Percentiles rank a stretch among this genome's conserved stretches.
phyloP scores from a whole-genome alignment of 495 filamentous ascomycete species.

The Penicillium pancosmium region DNA sequence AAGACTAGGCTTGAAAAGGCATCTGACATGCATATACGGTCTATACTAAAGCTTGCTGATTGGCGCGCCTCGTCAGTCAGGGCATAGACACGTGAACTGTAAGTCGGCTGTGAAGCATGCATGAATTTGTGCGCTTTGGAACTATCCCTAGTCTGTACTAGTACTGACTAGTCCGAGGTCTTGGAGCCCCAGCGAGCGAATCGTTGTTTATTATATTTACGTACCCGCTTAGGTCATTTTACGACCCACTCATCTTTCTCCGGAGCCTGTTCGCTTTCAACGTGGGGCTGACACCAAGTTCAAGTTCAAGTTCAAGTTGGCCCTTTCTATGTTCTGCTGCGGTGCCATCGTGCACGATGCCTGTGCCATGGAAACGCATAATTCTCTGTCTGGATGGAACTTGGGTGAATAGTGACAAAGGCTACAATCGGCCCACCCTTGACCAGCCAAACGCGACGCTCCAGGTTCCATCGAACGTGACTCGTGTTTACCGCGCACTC shows the following conservation, averaged over 20 bases:
- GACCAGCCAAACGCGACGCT: slow-evolving; percentile 25
- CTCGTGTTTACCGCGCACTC: slow-evolving; percentile 43
- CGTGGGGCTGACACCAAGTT: neutral
- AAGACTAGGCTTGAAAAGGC: too few species aligned
- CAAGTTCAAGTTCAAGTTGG: neutral
- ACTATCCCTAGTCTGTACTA: too few species aligned
- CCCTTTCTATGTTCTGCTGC: neutral
- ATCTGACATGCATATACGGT: slow-evolving; percentile 1
- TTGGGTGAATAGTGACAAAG: slow-evolving; percentile 41
- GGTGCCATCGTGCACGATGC: slow-evolving; percentile 10
- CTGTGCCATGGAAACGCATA: slow-evolving; percentile 30
- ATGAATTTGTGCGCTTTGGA: neutral
- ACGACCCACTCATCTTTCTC: neutral
- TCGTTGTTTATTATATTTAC: neutral
- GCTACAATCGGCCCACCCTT: slow-evolving; percentile 20
- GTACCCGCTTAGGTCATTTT: slow-evolving; percentile 7
- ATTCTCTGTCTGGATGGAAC: slow-evolving; percentile 49
- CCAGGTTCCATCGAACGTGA: slow-evolving; percentile 48
- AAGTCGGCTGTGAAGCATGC: neutral
- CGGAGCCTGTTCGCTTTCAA: neutral
- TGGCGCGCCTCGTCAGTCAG: neutral
- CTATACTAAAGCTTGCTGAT: neutral
- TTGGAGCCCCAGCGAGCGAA: neutral
- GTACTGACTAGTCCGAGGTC: too few species aligned
- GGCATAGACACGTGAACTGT: neutral